Evolutionary conservation across 495 filamentous ascomycete species (phyloP).

Genomic region (Neurospora tetraspora): DNA sequence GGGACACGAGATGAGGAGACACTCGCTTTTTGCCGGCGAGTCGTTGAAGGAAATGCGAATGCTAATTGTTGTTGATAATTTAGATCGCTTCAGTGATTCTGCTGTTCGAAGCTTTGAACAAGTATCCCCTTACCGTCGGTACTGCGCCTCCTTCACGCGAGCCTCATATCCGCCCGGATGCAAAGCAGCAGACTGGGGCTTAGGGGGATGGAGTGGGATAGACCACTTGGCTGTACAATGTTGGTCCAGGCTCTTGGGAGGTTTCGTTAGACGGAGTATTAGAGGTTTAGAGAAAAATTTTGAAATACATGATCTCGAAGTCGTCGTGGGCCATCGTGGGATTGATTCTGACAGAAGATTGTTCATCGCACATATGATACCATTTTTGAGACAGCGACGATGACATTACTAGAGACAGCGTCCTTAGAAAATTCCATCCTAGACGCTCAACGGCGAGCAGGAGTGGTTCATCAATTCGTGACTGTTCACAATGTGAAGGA

Average conservation of each 20-base stretch:
- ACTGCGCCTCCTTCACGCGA: neutral
- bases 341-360: neutral
- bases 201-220: neutral
- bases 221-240: neutral
- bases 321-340: neutral
- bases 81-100: slow-evolving; percentile 50
- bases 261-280: neutral
- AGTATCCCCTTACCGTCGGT: slow-evolving; percentile 44
- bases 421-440: neutral
- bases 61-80: neutral
- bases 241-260: neutral
- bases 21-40: neutral
- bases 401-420: neutral
- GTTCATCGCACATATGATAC: neutral
- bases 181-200: neutral
- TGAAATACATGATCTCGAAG: neutral
- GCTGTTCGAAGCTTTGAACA: slow-evolving; percentile 55
- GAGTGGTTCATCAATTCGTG: neutral
- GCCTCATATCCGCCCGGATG: neutral
- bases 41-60: neutral
- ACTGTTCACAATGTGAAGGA: too few species aligned
- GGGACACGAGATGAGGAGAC: neutral
- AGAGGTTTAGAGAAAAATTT: neutral
- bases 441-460: neutral
- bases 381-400: neutral